A percentile compares a stretch with the other conserved stretches of the same genome.
Conservation (phyloP, 495 filamentous ascomycete species). For the Penicillium desertorum region DNA sequence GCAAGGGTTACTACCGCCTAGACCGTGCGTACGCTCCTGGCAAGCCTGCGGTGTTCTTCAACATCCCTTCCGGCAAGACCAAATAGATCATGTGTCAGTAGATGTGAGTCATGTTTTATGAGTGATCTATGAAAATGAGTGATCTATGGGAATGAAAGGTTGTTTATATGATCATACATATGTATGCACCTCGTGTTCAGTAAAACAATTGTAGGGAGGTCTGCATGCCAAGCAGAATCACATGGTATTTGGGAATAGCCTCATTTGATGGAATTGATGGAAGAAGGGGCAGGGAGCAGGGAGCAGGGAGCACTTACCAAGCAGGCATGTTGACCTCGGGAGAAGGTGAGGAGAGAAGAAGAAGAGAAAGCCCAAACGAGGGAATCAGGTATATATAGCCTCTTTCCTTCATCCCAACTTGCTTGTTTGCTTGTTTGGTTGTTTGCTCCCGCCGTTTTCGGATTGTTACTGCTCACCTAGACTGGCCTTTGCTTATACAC, state of each 20-base stretch:
- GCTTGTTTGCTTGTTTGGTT: neutral
- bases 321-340: no score
- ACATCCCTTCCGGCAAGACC: constrained; percentile 71
- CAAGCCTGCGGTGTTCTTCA: constrained; percentile 71
- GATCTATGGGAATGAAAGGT: neutral
- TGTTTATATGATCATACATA: neutral
- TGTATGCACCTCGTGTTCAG: neutral
- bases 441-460: no score
- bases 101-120: constrained; percentile 12
- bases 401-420: neutral
- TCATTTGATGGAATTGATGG: no score
- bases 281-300: no score
- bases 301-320: no score
- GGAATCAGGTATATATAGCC: no score
- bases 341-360: no score
- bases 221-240: neutral
- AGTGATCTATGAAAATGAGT: constrained; percentile 10
- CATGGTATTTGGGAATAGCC: neutral
- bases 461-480: no score
- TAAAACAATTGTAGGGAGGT: neutral
- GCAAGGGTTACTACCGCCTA: constrained; percentile 84
- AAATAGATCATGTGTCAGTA: constrained; percentile 28
- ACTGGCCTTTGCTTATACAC: neutral
- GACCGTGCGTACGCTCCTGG: constrained; percentile 61
- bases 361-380: no score